Evolutionary conservation across 306 rosid species (phyloP), one percentile per base, ranked within the genome.

Genomic region (Malus sieversii): DNA sequence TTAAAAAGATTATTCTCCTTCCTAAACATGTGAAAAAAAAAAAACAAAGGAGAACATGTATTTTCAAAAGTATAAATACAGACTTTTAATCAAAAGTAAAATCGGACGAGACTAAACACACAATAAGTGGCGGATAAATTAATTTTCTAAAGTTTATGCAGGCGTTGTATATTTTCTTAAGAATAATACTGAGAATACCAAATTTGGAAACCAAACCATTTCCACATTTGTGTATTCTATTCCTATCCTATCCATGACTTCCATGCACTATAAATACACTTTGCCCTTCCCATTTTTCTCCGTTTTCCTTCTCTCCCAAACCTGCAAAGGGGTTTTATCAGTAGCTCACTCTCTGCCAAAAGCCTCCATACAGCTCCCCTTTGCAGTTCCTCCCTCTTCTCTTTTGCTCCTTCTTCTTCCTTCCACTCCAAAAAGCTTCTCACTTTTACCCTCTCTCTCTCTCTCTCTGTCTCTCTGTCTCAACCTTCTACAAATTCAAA

Each of bases 191-290:
- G 42, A 7, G 42, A 38, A 38, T 0, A 38, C 42, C 2, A 38
- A 38, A 38, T 38, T 38, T 38, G 42, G 42, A 38, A 38, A 38
- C 15, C 64, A 23, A 23, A 14, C 8, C 33, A 42, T 42, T 72
- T 19, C 29, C 32, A 32, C 45, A 51, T 25, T 16, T 76, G 14
- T 46, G 23, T 66, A 4, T 61, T 69, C 55, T 9, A 42, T 9
- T 76, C 76, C 19, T 66, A 4, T 61, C 72, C 55, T 9, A 42
- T 9, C 78, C 76, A 79, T 30, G 14, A 46, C 32, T 33, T 33
- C 58, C 74, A 76, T 78, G 81, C 75, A 67, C 78, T 86, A 86
- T 87, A 78, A 78, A 85, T 79, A 68, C 7, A 70, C 74, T 48
- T 40, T 35, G 10, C 68, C 81, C 55, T 18, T 25, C 1, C 19